phyloP scores from a whole-genome alignment of 2,329 filamentous ascomycete species.

The Penicillium capsulatum region DNA sequence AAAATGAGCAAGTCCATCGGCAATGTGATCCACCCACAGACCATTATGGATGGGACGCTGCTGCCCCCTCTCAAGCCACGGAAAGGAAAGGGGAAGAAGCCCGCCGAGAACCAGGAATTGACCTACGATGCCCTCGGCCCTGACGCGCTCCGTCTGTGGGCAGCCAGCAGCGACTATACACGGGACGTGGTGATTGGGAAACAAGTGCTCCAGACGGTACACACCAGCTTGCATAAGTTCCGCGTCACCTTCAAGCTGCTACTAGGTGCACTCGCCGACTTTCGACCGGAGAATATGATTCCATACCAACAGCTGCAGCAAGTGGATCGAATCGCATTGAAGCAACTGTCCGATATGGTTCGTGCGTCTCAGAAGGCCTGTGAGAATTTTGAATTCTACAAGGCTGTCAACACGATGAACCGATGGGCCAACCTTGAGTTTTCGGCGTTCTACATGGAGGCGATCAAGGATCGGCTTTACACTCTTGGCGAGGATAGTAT shows the following conservation, averaged over 20 bases:
- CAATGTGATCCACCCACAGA: constrained; percentile 73
- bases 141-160: constrained; percentile 87
- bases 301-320: constrained; percentile 51
- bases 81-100: constrained; percentile 51
- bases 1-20: constrained; percentile 99
- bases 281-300: constrained; percentile 42
- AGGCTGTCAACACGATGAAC: constrained; percentile 68
- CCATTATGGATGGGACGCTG: constrained; percentile 81
- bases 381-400: constrained; percentile 74
- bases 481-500: constrained; percentile 67
- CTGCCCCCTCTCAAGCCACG: constrained; percentile 65
- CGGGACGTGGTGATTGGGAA: constrained; percentile 79
- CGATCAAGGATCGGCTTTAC: constrained; percentile 87
- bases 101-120: constrained; percentile 32
- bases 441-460: constrained; percentile 91
- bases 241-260: constrained; percentile 88
- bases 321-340: constrained; percentile 69
- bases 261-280: constrained; percentile 65
- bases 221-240: constrained; percentile 77
- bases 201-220: constrained; percentile 69
- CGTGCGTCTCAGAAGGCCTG: constrained; percentile 62
- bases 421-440: constrained; percentile 77
- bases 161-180: constrained; percentile 85
- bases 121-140: constrained; percentile 71
- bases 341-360: constrained; percentile 67